These are phyloP conservation scores for Barbatosphaeria neglecta DNA, from an alignment of 495 filamentous ascomycete genomes.

Conservation along the genomic window DNA sequence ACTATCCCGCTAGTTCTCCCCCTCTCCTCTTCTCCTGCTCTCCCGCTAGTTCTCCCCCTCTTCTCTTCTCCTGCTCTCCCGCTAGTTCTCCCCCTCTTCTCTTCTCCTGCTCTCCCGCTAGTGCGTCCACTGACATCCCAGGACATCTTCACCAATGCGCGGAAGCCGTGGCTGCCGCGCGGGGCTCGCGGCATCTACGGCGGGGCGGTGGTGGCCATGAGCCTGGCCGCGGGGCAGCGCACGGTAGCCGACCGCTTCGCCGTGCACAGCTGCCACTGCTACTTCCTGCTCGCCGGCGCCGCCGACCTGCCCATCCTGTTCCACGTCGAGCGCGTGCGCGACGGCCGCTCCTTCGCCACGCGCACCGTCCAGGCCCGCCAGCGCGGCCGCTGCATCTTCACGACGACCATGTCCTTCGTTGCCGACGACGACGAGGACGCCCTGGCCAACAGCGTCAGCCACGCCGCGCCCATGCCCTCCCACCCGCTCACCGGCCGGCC, in stretches of 20 bases:
- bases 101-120: no score
- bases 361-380: slow-evolving; percentile 90
- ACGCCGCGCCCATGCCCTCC: slow-evolving; percentile 47
- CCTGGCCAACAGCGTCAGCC: slow-evolving; percentile 41
- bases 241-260: slow-evolving; percentile 73
- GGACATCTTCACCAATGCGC: slow-evolving; percentile 89
- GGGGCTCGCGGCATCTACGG: slow-evolving; percentile 90
- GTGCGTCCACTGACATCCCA: slow-evolving; percentile 15
- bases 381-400: slow-evolving; percentile 83
- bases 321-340: slow-evolving; percentile 83
- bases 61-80: background rate
- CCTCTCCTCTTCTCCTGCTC: no score
- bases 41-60: no score
- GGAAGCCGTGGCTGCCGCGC: slow-evolving; percentile 78
- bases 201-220: slow-evolving; percentile 87
- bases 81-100: background rate
- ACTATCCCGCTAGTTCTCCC: no score
- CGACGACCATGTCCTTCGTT: slow-evolving; percentile 83
- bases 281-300: slow-evolving; percentile 89
- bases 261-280: slow-evolving; percentile 95
- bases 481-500: slow-evolving; percentile 17
- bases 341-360: slow-evolving; percentile 86
- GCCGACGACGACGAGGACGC: slow-evolving; percentile 53
- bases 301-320: slow-evolving; percentile 74
- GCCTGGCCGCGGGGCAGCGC: slow-evolving; percentile 71